These are phyloP conservation scores for Saitozyma podzolica DNA, from an alignment of 768 basidiomycete genomes.

Conservation along the genomic window DNA sequence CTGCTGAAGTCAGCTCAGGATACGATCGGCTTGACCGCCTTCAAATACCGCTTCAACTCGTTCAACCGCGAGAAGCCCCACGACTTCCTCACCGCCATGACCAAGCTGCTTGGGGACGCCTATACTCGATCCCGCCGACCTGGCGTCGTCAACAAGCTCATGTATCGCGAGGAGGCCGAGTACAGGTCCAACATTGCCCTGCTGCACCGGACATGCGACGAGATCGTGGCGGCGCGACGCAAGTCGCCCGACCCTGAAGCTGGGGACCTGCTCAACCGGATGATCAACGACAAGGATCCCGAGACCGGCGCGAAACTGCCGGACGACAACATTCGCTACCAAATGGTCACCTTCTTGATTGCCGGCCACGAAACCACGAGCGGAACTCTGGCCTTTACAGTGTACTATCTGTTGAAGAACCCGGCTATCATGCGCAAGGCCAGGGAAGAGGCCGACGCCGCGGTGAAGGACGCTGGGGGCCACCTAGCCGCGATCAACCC, in stretches of 20 bases:
- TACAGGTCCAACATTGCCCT: neutral
- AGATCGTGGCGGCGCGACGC: constrained; percentile 32
- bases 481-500: neutral
- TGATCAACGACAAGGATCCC: constrained; percentile 57
- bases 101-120: too few relatives aligned
- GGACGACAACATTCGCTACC: constrained; percentile 56
- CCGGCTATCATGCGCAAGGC: neutral
- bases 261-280: constrained; percentile 57
- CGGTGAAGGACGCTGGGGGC: neutral
- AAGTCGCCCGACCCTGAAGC: constrained; percentile 53
- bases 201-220: neutral
- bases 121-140: too few relatives aligned
- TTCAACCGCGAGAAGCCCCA: constrained; percentile 27
- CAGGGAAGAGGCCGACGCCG: neutral
- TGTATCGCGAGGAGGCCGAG: too few relatives aligned
- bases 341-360: constrained; percentile 60
- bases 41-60: constrained; percentile 58
- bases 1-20: neutral
- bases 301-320: constrained; percentile 56
- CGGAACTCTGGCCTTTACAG: neutral
- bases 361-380: constrained; percentile 53
- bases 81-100: neutral
- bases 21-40: constrained; percentile 57
- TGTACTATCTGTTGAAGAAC: neutral
- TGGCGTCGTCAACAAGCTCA: too few relatives aligned